Base-by-base conservation (phyloP, 176 grass and related monocot species). In the Oryza brachyantha region DNA sequence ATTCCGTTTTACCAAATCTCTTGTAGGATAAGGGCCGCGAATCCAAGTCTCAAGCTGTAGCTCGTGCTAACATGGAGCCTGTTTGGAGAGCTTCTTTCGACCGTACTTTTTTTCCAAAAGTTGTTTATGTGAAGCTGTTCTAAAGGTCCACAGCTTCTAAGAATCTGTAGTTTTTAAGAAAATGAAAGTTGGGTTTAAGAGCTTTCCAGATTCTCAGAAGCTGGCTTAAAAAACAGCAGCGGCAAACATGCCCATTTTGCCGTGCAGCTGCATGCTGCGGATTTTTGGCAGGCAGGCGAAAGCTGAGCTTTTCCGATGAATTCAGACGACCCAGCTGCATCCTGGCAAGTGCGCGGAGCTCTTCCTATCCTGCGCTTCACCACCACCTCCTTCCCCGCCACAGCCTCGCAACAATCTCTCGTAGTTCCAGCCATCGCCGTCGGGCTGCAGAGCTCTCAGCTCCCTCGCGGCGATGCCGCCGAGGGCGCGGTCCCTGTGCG, bases 251-350 rank as follows among this genome's bases (percentile, higher is more conserved):
- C n/a, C n/a, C n/a, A n/a, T n/a, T n/a, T n/a, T n/a, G n/a, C n/a
- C n/a, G n/a, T n/a, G n/a, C n/a, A n/a, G n/a, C 38, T 31, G 8
- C 13, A 13, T 17, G 54, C 8, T 54, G 42, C 25, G 19, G 19
- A 64, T 55, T 27, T 38, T 64, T 85, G 45, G 35, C 10, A 24
- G 31, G n/a, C n/a, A n/a, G 36, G 37, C 22, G 11, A 34, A 45
- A 36, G 10, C 50, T 75, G 37, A 69, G 68, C 40, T 60, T 68
- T 68, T 36, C 61, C 12, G 28, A 86, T 43, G 67, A 67, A 27
- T 31, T 83, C 79, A 82, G 29, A 77, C 79, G 62, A 88, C 29
- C 86, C 70, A 84, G 70, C 52, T 75, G 54, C 81, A 75, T 61
- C 81, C 70, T 24, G 81, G 70, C 31, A 62, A 54, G 50, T 75